Evolutionary conservation across 192 early-diverging fungal genomes (phyloP), one percentile per base, ranked within the genome.

Genomic region (Mortierella antarctica): DNA sequence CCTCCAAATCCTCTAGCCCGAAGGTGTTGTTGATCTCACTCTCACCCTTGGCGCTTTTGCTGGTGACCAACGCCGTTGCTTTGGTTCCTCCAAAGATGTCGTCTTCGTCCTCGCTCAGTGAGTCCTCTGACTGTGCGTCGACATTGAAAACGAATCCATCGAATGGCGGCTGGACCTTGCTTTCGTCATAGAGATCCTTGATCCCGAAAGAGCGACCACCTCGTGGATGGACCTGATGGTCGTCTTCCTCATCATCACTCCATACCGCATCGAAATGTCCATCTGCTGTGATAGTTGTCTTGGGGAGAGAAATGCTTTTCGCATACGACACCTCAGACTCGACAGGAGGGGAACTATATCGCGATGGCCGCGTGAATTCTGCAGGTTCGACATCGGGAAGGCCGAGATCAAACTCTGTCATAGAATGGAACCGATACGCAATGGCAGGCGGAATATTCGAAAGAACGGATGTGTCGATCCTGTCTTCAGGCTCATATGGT

Each of bases 71-170:
- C 17, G 40, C 11, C 31, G 41, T 17, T 17, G 41, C 31, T 31
- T 31, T 31, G 31, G 31, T 31, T 31, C 31, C 31, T 6, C 62
- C 61, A 54, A 79, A 62, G 46, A 80, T 72, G 48, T 72, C 70
- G 46, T 72, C 69, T 23, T 80, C 77, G 49, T 79, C 76, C 20
- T 65, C 68, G 23, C 76, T 79, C 69, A 79, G 39, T 4, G 69
- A 79, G 15, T 65, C 69, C n/a, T 80, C 77, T 8, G 77, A 80
- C 6, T 54, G n/a, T 21, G 18, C 59, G 9, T 79, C 63, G 0
- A 68, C 12, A 9, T 80, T 70, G 54, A 80, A 80, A 13, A 57
- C 21, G n/a, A 80, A 80, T 17, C 70, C 77, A 54, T 80, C 77
- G 63, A 72, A 80, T 7, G 77, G 70, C 21, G 69, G 70, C 8